Conservation (phyloP, 768 basidiomycete genomes). For the Hericium coralloides region DNA sequence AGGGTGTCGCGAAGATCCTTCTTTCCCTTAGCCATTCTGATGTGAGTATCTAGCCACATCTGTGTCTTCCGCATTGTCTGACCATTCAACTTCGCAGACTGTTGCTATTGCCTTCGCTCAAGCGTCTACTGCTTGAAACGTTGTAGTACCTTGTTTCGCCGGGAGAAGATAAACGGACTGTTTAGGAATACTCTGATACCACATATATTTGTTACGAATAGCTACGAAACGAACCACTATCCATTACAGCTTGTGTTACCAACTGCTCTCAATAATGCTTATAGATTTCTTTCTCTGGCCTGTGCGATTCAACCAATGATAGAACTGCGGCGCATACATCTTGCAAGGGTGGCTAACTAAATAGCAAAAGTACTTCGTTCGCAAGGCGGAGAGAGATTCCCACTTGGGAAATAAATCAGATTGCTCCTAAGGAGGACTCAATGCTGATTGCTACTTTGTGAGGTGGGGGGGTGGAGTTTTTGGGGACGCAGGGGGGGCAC, state of each 20-base stretch:
- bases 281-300: not conserved
- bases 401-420: no score
- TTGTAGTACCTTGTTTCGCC: not conserved
- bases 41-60: constrained; percentile 34
- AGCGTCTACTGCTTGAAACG: constrained; percentile 34
- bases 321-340: not conserved
- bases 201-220: not conserved
- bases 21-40: constrained; percentile 92
- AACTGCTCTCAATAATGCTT: not conserved
- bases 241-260: not conserved
- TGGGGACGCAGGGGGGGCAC: no score
- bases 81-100: constrained; percentile 35
- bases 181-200: not conserved
- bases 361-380: no score
- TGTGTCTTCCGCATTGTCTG: constrained; percentile 8
- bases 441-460: no score
- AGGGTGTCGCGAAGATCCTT: constrained; percentile 66
- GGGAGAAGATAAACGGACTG: not conserved
- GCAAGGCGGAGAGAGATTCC: no score
- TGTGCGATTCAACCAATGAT: not conserved
- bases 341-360: not conserved
- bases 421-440: no score
- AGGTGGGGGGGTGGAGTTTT: no score
- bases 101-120: constrained; percentile 86
- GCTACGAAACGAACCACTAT: not conserved